These are phyloP conservation scores for Phyllosticta citrichinensis DNA, from an alignment of 2,329 filamentous ascomycete species.

Conservation along the genomic window DNA sequence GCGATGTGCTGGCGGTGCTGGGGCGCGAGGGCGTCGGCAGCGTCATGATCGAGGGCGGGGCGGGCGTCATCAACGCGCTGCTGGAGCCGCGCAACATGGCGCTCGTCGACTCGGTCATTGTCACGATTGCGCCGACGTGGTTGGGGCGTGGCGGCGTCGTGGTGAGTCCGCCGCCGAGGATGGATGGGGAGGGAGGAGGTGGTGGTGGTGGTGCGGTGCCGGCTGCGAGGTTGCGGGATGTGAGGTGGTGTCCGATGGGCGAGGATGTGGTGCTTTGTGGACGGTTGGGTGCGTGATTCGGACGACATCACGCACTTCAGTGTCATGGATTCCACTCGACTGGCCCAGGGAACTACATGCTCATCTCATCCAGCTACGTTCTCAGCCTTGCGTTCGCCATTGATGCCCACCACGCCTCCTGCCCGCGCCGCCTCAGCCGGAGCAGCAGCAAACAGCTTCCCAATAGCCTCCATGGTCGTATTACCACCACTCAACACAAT, in stretches of 20 bases:
- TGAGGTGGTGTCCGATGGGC: constrained; percentile 68
- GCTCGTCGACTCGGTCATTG: constrained; percentile 68
- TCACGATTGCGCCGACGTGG: constrained; percentile 85
- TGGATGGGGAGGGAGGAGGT: constrained; percentile 38
- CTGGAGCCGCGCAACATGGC: constrained; percentile 50
- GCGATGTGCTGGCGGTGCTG: constrained; percentile 50
- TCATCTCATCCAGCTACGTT: constrained; percentile 34
- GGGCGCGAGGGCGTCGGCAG: constrained; percentile 54
- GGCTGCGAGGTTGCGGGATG: constrained; percentile 54
- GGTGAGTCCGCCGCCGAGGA: constrained; percentile 57
- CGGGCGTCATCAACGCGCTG: constrained; percentile 68
- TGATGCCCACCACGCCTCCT: constrained; percentile 28
- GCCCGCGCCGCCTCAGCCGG: constrained; percentile 26
- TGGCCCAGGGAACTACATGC: not conserved
- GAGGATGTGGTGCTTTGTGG: constrained; percentile 79
- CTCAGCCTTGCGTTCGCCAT: constrained; percentile 35
- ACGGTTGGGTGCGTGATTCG: constrained; percentile 19
- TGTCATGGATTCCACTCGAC: too few species aligned
- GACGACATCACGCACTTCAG: not conserved
- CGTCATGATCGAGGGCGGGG: constrained; percentile 89
- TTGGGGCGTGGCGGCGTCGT: constrained; percentile 74
- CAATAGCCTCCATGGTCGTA: constrained; percentile 52
- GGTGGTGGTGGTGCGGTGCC: too few species aligned
- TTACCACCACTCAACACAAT: constrained; percentile 56
- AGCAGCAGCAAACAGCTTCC: constrained; percentile 39